phyloP scores from a whole-genome alignment of 1,139 yeast genomes.

The Schwanniomyces etchellsii region DNA sequence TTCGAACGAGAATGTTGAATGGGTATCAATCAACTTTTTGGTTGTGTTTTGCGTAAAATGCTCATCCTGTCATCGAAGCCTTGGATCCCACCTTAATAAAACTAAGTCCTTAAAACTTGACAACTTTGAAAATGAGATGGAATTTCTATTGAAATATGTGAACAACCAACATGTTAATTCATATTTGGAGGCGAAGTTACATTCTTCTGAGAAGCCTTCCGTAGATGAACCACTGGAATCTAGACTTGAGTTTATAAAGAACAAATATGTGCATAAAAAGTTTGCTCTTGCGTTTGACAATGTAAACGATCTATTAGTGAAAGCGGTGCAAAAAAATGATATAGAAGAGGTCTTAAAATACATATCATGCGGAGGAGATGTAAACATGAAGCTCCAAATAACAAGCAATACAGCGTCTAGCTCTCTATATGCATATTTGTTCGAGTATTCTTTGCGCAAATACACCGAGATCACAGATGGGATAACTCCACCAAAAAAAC shows the following conservation, averaged over 20 bases:
- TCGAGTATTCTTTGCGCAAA: conserved; percentile 58
- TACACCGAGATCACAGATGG: conserved; percentile 26
- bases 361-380: conserved; percentile 47
- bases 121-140: conserved; percentile 38
- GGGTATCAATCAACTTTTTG: conserved; percentile 78
- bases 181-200: conserved; percentile 28
- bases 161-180: conserved; percentile 35
- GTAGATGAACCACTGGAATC: conserved; percentile 34
- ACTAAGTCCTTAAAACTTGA: conserved; percentile 48
- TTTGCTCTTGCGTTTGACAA: conserved; percentile 25
- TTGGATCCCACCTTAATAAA: conserved; percentile 49
- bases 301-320: conserved; percentile 24
- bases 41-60: conserved; percentile 79
- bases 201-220: conserved; percentile 12
- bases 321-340: conserved; percentile 48
- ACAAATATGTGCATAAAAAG: conserved; percentile 43
- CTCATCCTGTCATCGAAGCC: conserved; percentile 52
- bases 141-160: conserved; percentile 33
- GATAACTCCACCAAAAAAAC: conserved; percentile 8
- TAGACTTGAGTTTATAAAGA: conserved; percentile 38
- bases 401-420: conserved; percentile 16
- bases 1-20: conserved; percentile 59
- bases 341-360: conserved; percentile 40
- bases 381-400: conserved; percentile 32
- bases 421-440: conserved; percentile 32